A percentile compares a stretch with the other conserved stretches of the same genome.
Conservation (phyloP, 1,139 yeast species). For the Pneumocystis jirovecii region DNA sequence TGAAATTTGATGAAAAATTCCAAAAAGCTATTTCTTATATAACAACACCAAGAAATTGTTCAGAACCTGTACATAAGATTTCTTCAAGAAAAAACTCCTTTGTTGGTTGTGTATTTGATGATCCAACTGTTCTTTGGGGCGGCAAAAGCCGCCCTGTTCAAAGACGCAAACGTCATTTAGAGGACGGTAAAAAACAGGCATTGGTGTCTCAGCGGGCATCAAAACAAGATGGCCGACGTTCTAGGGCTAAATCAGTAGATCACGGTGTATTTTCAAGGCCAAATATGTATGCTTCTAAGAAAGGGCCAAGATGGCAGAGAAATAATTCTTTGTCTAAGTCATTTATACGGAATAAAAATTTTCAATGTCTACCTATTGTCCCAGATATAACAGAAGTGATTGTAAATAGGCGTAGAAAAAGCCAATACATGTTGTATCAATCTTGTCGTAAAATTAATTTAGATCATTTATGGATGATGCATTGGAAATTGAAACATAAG, state of each 20-base stretch:
- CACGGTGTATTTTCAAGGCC: neutral
- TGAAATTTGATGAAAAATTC: neutral
- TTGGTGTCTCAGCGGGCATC: neutral
- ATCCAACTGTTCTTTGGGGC: neutral
- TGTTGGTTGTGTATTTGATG: neutral
- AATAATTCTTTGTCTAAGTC: neutral
- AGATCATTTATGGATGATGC: neutral
- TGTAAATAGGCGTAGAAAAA: neutral
- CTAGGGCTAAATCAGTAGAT: neutral
- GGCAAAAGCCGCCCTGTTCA: neutral
- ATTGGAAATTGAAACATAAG: neutral
- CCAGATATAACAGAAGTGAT: neutral
- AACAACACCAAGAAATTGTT: neutral
- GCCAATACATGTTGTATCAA: neutral
- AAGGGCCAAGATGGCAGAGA: neutral
- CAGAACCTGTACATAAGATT: neutral
- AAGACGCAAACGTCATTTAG: neutral
- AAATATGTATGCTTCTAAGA: neutral
- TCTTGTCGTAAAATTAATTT: neutral
- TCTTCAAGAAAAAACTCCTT: neutral
- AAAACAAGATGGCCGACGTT: neutral
- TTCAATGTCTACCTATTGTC: neutral
- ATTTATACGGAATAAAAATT: neutral
- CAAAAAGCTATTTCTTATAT: neutral
- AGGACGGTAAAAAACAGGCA: neutral